Evolutionary conservation across 2,329 filamentous ascomycete species (phyloP).

Genomic region (Sphaerulina vaccinii): DNA sequence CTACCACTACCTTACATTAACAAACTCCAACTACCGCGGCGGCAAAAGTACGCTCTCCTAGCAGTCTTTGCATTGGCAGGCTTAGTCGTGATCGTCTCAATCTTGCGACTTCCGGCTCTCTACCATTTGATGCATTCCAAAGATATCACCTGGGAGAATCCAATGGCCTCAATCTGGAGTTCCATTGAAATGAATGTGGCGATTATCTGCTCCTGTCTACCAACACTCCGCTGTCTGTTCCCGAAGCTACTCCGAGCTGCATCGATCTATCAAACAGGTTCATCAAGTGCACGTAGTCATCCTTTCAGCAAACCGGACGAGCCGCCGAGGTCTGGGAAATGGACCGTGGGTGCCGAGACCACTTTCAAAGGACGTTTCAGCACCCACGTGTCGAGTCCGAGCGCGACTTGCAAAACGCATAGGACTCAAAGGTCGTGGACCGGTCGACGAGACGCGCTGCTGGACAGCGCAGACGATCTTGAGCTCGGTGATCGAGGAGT

Average conservation of each 20-base stretch:
- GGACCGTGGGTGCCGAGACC: neutral
- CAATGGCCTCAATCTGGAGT: conserved; percentile 36
- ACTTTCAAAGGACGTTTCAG: neutral
- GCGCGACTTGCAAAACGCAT: neutral
- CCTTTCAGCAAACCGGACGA: conserved; percentile 1
- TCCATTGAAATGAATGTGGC: conserved; percentile 37
- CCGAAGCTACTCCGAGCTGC: conserved; percentile 33
- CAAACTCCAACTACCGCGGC: conserved; percentile 34
- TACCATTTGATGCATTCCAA: conserved; percentile 27
- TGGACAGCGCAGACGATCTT: conserved; percentile 15
- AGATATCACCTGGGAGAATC: conserved; percentile 34
- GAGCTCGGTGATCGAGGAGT: conserved; percentile 8
- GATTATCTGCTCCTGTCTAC: conserved; percentile 40
- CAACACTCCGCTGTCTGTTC: conserved; percentile 38
- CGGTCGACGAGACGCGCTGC: neutral
- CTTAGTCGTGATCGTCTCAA: conserved; percentile 34
- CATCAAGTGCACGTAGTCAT: neutral
- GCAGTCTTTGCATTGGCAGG: conserved; percentile 38
- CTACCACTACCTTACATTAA: conserved; percentile 38
- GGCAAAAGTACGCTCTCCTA: conserved; percentile 36
- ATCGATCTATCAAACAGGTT: neutral
- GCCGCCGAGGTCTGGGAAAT: neutral
- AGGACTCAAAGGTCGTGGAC: conserved; percentile 1
- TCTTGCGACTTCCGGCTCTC: conserved; percentile 33
- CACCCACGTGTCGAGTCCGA: conserved; percentile 4